Evolutionary conservation across 345 rosid genomes (phyloP).

Genomic region (Eucalyptus leucophloia): DNA sequence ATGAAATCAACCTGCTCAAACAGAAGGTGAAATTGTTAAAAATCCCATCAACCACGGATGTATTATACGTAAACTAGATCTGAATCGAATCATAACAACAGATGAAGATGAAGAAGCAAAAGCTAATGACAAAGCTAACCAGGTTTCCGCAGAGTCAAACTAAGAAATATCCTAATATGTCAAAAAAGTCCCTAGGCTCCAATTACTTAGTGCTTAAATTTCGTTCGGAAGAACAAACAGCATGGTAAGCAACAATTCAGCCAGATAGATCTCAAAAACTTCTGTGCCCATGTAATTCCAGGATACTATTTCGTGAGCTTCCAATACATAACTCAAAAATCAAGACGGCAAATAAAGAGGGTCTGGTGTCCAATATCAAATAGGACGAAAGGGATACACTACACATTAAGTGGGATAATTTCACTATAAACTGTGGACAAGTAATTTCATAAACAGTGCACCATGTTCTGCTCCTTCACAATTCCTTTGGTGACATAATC

Average conservation of each 20-base stretch:
- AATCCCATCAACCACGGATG: not conserved
- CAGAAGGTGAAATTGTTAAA: not conserved
- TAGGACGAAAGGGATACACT: not conserved
- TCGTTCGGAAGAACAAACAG: not conserved
- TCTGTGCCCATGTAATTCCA: not conserved
- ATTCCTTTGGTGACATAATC: not conserved
- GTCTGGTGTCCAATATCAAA: not conserved
- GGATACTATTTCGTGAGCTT: not conserved
- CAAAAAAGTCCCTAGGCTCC: not conserved
- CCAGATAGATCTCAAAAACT: not conserved
- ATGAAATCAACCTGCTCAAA: not conserved
- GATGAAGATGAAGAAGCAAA: not conserved
- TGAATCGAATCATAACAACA: not conserved
- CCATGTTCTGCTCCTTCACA: not conserved
- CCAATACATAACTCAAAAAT: not conserved
- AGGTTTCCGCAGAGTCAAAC: not conserved
- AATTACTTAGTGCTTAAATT: not conserved
- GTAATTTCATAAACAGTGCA: not conserved
- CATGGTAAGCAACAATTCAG: not conserved
- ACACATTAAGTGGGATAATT: not conserved
- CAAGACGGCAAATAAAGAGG: not conserved
- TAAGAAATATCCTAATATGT: not conserved
- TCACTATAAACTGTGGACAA: not conserved
- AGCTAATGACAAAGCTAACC: not conserved
- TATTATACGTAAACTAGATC: not conserved